These are phyloP conservation scores for Powellomyces hirtus DNA, from an alignment of 192 early-diverging fungal genomes.

Conservation along the genomic window DNA sequence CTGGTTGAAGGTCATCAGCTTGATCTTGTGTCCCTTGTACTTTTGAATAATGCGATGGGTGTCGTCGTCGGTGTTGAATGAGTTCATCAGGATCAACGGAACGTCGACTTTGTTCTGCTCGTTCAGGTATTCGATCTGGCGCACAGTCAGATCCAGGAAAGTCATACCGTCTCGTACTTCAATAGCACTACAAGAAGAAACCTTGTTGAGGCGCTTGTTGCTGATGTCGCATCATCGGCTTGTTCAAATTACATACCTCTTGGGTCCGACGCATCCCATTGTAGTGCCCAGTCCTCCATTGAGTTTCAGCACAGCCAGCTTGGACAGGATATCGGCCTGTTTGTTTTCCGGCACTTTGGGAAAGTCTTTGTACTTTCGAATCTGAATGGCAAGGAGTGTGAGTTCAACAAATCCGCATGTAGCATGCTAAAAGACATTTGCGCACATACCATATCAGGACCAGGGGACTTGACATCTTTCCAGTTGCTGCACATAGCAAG, in stretches of 20 bases:
- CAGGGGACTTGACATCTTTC: conserved; percentile 91
- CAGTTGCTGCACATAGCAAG: conserved; percentile 67
- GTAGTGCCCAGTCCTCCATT: conserved; percentile 99
- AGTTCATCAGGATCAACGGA: conserved; percentile 99
- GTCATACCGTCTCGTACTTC: conserved; percentile 99
- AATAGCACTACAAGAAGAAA: conserved; percentile 63
- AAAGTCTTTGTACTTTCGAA: conserved; percentile 79
- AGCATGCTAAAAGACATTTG: background rate
- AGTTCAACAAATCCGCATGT: background rate
- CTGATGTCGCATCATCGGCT: too few species aligned
- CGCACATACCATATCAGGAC: conserved; percentile 64
- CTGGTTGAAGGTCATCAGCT: conserved; percentile 98
- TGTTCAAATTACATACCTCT: conserved; percentile 48
- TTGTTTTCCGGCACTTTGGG: conserved; percentile 31
- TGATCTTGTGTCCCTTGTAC: conserved; percentile 87
- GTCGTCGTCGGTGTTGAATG: conserved; percentile 99
- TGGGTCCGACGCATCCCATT: conserved; percentile 99
- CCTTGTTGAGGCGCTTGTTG: too few species aligned
- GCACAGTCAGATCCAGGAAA: conserved; percentile 96
- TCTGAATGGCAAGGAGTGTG: conserved; percentile 7
- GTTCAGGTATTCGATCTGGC: conserved; percentile 98
- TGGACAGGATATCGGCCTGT: conserved; percentile 60
- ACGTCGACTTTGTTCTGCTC: conserved; percentile 83
- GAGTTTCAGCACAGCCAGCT: conserved; percentile 97
- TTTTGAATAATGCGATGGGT: conserved; percentile 98